Evolutionary conservation across 257 asterid species (phyloP).

Genomic region (Solanum paucissectum): DNA sequence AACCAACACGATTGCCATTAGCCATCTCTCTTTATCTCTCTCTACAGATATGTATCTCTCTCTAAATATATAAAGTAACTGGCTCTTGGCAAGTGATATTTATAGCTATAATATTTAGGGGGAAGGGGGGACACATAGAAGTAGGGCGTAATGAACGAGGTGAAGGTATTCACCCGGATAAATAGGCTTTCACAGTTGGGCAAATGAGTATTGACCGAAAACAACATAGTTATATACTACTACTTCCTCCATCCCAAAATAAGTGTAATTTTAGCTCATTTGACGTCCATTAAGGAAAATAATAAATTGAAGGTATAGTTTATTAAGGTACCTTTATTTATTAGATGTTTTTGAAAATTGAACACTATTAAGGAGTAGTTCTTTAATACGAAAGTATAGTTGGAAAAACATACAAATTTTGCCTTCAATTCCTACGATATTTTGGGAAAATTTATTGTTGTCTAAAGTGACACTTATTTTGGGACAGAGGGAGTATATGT

Average conservation of each 20-base stretch:
- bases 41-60: not conserved
- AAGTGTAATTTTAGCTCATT: not conserved
- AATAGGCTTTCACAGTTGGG: constrained; percentile 26
- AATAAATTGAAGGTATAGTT: not conserved
- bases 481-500: not conserved
- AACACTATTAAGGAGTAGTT: not conserved
- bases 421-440: not conserved
- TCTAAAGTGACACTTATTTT: not conserved
- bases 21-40: not conserved
- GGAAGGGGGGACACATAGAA: constrained; percentile 27
- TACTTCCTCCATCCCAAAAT: not conserved
- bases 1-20: constrained; percentile 3
- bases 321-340: not conserved
- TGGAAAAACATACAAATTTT: not conserved
- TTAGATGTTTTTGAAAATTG: not conserved
- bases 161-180: constrained; percentile 41
- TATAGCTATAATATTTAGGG: constrained; percentile 8
- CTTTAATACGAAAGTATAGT: not conserved
- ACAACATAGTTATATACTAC: not conserved
- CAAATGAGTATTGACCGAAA: constrained; percentile 34
- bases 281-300: not conserved
- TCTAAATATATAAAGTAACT: not conserved
- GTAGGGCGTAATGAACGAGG: constrained; percentile 48
- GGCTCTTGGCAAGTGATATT: not conserved
- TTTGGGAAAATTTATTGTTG: not conserved